Percentiles rank a stretch among this genome's conserved stretches.
Evolutionary conservation across 331 rosid genomes (phyloP).

Genomic region (Rosa hybrid): DNA sequence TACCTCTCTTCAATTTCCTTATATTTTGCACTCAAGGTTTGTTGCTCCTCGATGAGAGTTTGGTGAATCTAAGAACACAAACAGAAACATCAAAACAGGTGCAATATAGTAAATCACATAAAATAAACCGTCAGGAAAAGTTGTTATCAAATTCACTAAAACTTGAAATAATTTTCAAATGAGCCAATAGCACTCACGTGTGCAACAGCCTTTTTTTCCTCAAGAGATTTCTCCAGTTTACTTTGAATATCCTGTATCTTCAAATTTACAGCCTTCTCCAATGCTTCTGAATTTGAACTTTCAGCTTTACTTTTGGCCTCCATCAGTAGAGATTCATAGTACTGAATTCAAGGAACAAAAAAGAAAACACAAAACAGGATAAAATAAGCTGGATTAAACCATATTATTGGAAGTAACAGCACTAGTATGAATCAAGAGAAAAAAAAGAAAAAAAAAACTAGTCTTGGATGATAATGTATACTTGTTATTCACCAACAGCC

Average conservation of each 20-base stretch:
- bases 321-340: slow-evolving; percentile 66
- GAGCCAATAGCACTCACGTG: slow-evolving; percentile 41
- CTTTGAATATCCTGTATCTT: slow-evolving; percentile 70
- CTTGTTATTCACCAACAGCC: neutral
- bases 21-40: slow-evolving; percentile 51
- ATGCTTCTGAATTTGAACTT: slow-evolving; percentile 62
- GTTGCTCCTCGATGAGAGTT: slow-evolving; percentile 77
- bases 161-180: neutral
- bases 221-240: slow-evolving; percentile 59
- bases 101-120: neutral
- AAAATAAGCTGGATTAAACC: neutral
- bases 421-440: neutral
- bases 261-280: slow-evolving; percentile 65
- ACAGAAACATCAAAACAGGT: slow-evolving; percentile 14
- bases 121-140: slow-evolving; percentile 14
- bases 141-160: neutral
- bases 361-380: neutral
- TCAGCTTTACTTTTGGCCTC: slow-evolving; percentile 75
- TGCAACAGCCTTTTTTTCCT: slow-evolving; percentile 60
- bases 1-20: slow-evolving; percentile 85
- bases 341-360: slow-evolving; percentile 40
- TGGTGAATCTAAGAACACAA: slow-evolving; percentile 55
- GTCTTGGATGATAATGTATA: neutral
- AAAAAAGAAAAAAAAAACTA: neutral
- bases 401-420: neutral